A percentile compares a stretch with the other conserved stretches of the same genome.
phyloP scores from a whole-genome alignment of 2,329 filamentous ascomycete genomes.

The Bipolaris gigantea region DNA sequence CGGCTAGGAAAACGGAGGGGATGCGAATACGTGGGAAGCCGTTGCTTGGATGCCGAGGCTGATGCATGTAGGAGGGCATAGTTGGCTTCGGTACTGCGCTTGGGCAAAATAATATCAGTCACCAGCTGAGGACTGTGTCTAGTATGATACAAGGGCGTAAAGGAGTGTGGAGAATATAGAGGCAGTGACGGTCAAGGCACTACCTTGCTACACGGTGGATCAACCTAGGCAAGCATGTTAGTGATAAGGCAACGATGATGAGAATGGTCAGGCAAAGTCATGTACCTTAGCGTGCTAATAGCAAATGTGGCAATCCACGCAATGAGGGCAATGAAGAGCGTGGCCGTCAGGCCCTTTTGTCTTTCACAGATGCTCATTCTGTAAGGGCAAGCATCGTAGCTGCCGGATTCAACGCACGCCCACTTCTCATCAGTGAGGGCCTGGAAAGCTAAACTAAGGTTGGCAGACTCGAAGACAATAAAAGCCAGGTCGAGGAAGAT shows the following conservation, averaged over 20 bases:
- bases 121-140: not conserved
- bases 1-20: slow-evolving; percentile 14
- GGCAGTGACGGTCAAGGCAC: slow-evolving; percentile 13
- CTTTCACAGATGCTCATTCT: slow-evolving; percentile 58
- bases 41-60: slow-evolving; percentile 7
- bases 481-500: slow-evolving; percentile 93
- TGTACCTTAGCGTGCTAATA: slow-evolving; percentile 62
- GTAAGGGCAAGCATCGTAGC: slow-evolving; percentile 25
- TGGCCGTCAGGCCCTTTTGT: slow-evolving; percentile 72
- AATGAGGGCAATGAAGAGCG: slow-evolving; percentile 78
- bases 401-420: slow-evolving; percentile 44
- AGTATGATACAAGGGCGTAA: slow-evolving; percentile 2
- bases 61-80: slow-evolving; percentile 6
- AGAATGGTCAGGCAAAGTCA: not conserved
- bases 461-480: slow-evolving; percentile 95
- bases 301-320: slow-evolving; percentile 92
- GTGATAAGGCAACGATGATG: not conserved
- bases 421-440: slow-evolving; percentile 68
- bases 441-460: slow-evolving; percentile 85
- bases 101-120: slow-evolving; percentile 1
- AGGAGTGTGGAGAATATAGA: slow-evolving; percentile 3
- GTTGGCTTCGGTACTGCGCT: slow-evolving; percentile 5
- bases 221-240: slow-evolving; percentile 23
- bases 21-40: slow-evolving; percentile 1
- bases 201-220: slow-evolving; percentile 37